Conservation (phyloP, 306 rosid genomes). For the Cucumis cinereus region DNA sequence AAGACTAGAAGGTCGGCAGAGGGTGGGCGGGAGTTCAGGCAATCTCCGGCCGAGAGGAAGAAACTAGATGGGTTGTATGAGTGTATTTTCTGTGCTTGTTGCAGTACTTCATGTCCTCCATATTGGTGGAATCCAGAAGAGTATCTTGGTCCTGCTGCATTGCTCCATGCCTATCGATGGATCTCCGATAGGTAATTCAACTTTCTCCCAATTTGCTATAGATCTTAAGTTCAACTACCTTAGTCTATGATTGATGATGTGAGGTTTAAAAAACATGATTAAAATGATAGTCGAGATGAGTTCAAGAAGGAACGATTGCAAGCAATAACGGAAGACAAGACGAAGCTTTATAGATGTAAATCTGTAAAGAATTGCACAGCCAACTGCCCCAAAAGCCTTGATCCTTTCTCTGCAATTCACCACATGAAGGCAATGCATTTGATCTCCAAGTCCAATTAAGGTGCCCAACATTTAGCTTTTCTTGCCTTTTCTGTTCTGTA, state of each 20-base stretch:
- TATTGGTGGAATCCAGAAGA: conserved; percentile 43
- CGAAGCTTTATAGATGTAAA: conserved; percentile 15
- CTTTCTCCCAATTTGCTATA: not conserved
- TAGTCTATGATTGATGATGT: not conserved
- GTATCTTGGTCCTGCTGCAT: conserved; percentile 25
- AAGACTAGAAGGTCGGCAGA: conserved; percentile 16
- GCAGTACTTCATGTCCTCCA: conserved; percentile 28
- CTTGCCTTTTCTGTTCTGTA: not conserved
- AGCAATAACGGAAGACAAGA: conserved; percentile 20
- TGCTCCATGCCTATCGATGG: conserved; percentile 29
- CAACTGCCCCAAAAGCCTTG: conserved; percentile 25
- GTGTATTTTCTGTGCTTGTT: conserved; percentile 37
- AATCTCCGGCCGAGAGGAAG: conserved; percentile 22
- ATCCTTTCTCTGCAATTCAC: conserved; percentile 26
- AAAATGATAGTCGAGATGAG: conserved; percentile 13
- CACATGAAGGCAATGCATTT: conserved; percentile 25
- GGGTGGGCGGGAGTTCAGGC: conserved; percentile 20
- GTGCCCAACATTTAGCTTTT: not conserved
- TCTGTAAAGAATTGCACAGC: conserved; percentile 23
- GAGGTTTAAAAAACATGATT: not conserved
- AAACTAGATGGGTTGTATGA: conserved; percentile 30
- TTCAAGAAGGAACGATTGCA: conserved; percentile 14
- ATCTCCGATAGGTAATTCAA: conserved; percentile 14
- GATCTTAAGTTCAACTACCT: no score
- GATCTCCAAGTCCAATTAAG: not conserved